Conservation (phyloP, 139 green algal genomes). For the Tetratostichococcus sp. region DNA sequence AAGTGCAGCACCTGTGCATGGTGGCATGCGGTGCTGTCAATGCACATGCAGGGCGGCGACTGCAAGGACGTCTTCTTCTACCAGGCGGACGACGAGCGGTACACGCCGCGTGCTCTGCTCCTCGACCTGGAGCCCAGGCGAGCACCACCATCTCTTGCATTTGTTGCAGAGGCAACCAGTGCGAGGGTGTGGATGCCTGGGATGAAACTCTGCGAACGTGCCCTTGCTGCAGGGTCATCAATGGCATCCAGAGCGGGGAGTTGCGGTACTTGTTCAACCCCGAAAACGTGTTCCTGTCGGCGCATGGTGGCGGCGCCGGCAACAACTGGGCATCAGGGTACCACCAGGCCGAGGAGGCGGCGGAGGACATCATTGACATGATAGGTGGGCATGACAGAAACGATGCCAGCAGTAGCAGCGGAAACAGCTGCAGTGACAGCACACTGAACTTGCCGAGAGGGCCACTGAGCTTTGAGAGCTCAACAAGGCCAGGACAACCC, state of each 20-base stretch:
- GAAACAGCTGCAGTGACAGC: too few species aligned
- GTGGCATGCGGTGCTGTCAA: not conserved
- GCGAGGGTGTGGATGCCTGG: not conserved
- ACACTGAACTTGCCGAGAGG: too few species aligned
- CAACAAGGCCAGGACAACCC: too few species aligned
- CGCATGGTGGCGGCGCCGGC: conserved; percentile 92
- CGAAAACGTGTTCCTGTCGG: conserved; percentile 95
- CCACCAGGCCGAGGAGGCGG: conserved; percentile 78
- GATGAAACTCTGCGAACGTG: too few species aligned
- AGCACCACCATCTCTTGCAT: too few species aligned
- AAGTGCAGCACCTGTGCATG: too few species aligned
- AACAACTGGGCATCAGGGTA: conserved; percentile 99
- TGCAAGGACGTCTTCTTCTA: conserved; percentile 99
- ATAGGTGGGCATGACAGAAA: conserved; percentile 86
- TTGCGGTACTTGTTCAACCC: conserved; percentile 96
- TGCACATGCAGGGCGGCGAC: conserved; percentile 53
- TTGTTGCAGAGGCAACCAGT: not conserved
- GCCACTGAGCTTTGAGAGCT: too few species aligned
- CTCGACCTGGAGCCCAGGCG: conserved; percentile 93
- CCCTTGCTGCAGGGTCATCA: conserved; percentile 93
- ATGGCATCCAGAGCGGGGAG: conserved; percentile 92
- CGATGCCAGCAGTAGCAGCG: too few species aligned
- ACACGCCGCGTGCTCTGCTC: conserved; percentile 91
- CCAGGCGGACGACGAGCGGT: conserved; percentile 98
- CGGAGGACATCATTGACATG: conserved; percentile 98